Evolutionary conservation across 2,329 filamentous ascomycete species (phyloP).

Genomic region (Scedosporium dehoogii): DNA sequence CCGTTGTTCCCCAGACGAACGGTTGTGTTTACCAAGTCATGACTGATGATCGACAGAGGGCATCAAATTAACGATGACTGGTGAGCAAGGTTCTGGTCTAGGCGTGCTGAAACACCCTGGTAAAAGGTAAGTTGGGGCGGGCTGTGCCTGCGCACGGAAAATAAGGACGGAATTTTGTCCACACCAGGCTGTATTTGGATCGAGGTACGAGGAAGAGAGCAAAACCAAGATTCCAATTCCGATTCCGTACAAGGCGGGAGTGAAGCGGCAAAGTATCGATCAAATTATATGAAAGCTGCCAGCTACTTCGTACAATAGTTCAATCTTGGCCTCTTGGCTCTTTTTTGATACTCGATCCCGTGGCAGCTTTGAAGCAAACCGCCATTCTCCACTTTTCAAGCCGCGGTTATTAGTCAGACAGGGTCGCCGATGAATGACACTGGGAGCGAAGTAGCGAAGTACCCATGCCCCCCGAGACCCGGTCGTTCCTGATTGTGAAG

Average conservation of each 20-base stretch:
- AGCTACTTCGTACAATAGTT: too few relatives aligned
- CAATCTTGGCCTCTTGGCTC: too few relatives aligned
- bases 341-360: too few relatives aligned
- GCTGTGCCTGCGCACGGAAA: background rate
- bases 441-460: too few relatives aligned
- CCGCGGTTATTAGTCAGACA: background rate
- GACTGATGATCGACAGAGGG: too few relatives aligned
- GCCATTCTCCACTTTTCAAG: background rate
- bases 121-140: background rate
- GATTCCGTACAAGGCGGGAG: too few relatives aligned
- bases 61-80: too few relatives aligned
- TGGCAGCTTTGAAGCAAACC: background rate
- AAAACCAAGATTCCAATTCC: background rate
- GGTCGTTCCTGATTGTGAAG: background rate
- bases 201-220: background rate
- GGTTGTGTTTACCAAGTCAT: too few relatives aligned
- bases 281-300: too few relatives aligned
- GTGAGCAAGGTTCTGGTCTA: background rate
- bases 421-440: background rate
- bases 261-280: too few relatives aligned
- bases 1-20: too few relatives aligned
- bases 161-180: background rate
- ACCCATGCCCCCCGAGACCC: background rate
- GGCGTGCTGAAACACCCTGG: background rate
- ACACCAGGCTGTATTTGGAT: background rate